Evolutionary conservation across 345 rosid species (phyloP).

Genomic region (Rhizophora apiculata): DNA sequence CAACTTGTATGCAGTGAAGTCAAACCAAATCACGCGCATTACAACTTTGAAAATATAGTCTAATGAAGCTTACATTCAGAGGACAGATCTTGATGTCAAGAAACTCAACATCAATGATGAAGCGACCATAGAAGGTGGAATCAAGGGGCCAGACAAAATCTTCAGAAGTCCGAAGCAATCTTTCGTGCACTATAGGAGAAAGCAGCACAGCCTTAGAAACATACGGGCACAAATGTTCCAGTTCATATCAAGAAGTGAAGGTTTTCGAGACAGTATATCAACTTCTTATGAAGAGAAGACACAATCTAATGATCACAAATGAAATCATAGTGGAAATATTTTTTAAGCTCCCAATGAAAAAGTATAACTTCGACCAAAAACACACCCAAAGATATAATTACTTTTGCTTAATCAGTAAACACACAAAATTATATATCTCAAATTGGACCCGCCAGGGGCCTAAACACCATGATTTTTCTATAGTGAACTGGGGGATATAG

Average conservation of each 20-base stretch:
- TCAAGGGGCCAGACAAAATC: conserved; percentile 89
- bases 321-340: too few relatives aligned
- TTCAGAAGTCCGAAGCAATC: conserved; percentile 59
- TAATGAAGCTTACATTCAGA: conserved; percentile 52
- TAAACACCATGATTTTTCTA: too few relatives aligned
- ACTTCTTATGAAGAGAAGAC: too few relatives aligned
- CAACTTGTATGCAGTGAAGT: not conserved
- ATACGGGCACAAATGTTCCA: not conserved
- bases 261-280: too few relatives aligned
- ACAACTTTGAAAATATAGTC: not conserved
- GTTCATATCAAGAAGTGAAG: not conserved
- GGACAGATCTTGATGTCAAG: conserved; percentile 76
- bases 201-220: conserved; percentile 17
- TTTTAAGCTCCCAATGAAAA: too few relatives aligned
- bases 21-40: not conserved
- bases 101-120: conserved; percentile 87
- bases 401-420: too few relatives aligned
- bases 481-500: too few relatives aligned
- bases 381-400: too few relatives aligned
- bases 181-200: conserved; percentile 66
- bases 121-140: conserved; percentile 57
- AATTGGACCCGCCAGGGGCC: too few relatives aligned
- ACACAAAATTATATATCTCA: too few relatives aligned
- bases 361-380: too few relatives aligned
- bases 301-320: too few relatives aligned